Conservation (phyloP, 345 rosid species). For the Atalantia buxifolia region DNA sequence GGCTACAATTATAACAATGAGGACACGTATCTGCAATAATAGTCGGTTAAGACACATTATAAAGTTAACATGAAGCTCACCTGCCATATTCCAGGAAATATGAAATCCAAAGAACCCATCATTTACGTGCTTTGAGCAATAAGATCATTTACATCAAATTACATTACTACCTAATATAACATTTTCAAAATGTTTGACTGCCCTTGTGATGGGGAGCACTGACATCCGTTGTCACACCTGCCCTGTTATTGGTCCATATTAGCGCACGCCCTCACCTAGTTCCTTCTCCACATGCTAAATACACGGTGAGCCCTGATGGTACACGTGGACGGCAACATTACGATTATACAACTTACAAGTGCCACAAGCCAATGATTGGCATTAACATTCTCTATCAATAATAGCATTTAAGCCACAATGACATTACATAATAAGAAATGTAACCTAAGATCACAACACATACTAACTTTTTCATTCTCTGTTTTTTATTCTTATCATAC, state of each 20-base stretch:
- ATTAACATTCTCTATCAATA: background rate
- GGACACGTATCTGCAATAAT: slow-evolving; percentile 4
- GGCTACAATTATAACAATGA: background rate
- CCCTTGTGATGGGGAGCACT: background rate
- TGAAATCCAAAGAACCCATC: background rate
- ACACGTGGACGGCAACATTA: background rate
- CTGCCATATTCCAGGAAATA: background rate
- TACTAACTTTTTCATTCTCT: background rate
- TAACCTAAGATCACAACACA: background rate
- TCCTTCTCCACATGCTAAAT: background rate
- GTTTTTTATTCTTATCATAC: background rate
- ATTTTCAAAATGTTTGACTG: background rate
- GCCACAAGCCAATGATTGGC: background rate
- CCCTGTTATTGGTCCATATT: background rate
- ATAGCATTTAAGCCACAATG: background rate
- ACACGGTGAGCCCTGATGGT: background rate
- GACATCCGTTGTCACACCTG: background rate
- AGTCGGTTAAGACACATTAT: slow-evolving; percentile 10
- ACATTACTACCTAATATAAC: background rate
- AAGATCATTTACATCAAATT: background rate
- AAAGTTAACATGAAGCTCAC: background rate
- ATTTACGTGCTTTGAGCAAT: background rate
- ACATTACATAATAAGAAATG: background rate
- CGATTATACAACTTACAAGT: background rate
- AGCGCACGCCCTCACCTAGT: background rate